Evolutionary conservation across 2,329 filamentous ascomycete genomes (phyloP), one percentile per base, ranked within the genome.

Genomic region (Davidsoniella virescens): DNA sequence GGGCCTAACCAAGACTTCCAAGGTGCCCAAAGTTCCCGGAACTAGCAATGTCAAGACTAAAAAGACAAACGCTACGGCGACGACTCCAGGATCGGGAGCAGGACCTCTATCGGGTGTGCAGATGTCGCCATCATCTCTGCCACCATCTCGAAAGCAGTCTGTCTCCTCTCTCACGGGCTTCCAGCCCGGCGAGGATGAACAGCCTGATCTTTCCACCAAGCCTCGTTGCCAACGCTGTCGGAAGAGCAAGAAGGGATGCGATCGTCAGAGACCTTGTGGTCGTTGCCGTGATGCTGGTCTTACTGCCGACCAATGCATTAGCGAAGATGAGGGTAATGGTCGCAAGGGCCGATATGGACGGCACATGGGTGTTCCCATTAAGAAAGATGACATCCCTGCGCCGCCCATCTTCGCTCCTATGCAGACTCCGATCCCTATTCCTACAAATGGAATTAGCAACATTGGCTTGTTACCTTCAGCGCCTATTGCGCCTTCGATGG

Each of bases 191-290:
- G 64, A 94, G 56, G 88, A 95, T 56, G 88, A 95, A 52, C 71
- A 94, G 45, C 92, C 88, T 2, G 90, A 98, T 59, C 70, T 96
- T 17, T 95, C 90, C 0, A 88, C 84, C 57, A 95, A 96, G 68
- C 92, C 92, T 51, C 87, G 92, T 55, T 98, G 92, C 71, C 92
- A 98, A 65, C 84, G 92, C 52, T 98, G 92, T 72, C 84, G 92
- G 60, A 98, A 98, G 77, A 96, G 90, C 69, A 98, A 98, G 74
- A 98, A 98, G 69, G 92, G 92, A 10, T 98, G 92, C 63, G 92
- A 98, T 68, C 82, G 92, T 52, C 92, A 96, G 67, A 82, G 92
- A 38, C 92, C 92, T 25, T 98, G 92, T 61, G 86, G 87, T 51
- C 80, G 92, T 55, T 98, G 92, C 77, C 87, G 87, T 64, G 92